These are phyloP conservation scores for Aspergillus costaricaensis DNA, from an alignment of 2,329 filamentous ascomycete species.

Conservation along the genomic window DNA sequence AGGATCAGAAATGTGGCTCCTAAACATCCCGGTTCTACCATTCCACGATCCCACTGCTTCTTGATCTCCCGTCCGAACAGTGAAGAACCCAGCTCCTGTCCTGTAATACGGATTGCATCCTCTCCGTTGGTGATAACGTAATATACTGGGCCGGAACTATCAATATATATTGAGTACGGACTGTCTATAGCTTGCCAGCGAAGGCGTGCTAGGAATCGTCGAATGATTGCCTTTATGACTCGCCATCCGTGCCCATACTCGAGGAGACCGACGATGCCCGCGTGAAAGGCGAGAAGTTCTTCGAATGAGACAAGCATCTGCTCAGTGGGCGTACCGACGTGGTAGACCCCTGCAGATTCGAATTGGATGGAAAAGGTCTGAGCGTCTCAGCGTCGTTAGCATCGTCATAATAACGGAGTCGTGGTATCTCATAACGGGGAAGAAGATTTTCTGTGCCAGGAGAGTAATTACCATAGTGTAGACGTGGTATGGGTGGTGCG, in stretches of 20 bases:
- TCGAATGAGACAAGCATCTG: slow-evolving; percentile 1
- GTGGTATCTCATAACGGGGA: too few relatives aligned
- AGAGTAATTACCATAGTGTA: too few relatives aligned
- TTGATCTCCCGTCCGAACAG: background rate
- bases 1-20: background rate
- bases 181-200: background rate
- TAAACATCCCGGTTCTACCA: background rate
- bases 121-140: background rate
- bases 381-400: too few relatives aligned
- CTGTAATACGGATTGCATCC: background rate
- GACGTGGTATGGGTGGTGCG: too few relatives aligned
- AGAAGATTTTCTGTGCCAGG: too few relatives aligned
- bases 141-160: background rate
- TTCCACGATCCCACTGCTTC: background rate
- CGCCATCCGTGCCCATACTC: background rate
- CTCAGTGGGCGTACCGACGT: background rate
- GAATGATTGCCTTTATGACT: background rate
- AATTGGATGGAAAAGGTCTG: background rate
- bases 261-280: background rate
- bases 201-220: background rate
- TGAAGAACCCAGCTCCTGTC: background rate
- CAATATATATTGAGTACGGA: background rate
- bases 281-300: background rate
- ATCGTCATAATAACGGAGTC: too few relatives aligned
- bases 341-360: background rate